Base-by-base conservation (phyloP, 345 rosid species). In the Erysimum cheiranthoides region DNA sequence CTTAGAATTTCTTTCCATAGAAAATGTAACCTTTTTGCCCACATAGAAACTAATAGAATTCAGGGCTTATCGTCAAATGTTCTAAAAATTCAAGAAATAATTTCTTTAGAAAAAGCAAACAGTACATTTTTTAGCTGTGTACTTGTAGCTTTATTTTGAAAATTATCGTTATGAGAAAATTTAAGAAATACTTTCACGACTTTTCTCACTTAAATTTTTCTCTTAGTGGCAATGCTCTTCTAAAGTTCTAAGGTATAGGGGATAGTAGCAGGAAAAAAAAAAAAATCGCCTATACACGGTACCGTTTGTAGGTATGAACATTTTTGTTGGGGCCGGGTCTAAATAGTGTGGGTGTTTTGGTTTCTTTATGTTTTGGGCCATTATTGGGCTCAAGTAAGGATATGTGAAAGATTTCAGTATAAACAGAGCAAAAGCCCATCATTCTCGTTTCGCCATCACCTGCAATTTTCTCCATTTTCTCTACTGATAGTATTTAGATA, bases 51-150 rank as follows among this genome's bases (percentile, higher is more conserved):
- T 27, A 60, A 27, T 71, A 71, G 68, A 46, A 71, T 61, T 52
- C 40, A 61, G 59, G 75, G 75, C 61, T 61, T 61, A 61, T 71
- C 31, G 39, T 68, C 31, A 54, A 54, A 11, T 72, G 76, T 61
- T 72, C 76, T 49, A 50, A 49, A 66, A 42, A 27, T 72, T 61
- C 32, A 72, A 61, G 39, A 38, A 61, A 72, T 61, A 38, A 72
- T 72, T 38, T 40, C 51, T 38, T 60, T 17, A 58, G 36, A 18
- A 58, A 25, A 49, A 60, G 27, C 28, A 49, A 58, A 32, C 11
- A 43, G 5, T 45, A 70, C 65, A 57, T 14, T 43, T 45, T 47
- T 43, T 31, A 21, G 34, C 16, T 53, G 28, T 53, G 28, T 53
- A 53, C 51, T 1, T 54, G 43, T 57, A 61, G 66, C 10, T 60